phyloP scores from a whole-genome alignment of 2,329 filamentous ascomycete species.

The Penicillium palitans region DNA sequence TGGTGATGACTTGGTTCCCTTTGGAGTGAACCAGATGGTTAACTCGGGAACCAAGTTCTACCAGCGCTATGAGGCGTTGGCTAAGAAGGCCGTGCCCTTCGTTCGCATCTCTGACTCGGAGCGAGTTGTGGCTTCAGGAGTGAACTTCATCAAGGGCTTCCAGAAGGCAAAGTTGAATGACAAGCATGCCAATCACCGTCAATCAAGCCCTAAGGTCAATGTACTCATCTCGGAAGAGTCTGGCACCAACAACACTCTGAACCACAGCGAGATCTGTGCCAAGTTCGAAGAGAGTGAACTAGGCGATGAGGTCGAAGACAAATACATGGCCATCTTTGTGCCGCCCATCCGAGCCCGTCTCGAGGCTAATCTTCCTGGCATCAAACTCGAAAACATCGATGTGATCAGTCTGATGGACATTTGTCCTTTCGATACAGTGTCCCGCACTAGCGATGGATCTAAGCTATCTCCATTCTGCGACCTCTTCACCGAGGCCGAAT shows the following conservation, averaged over 20 bases:
- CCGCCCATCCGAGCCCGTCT: slow-evolving; percentile 68
- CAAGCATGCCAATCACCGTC: slow-evolving; percentile 39
- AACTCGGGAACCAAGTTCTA: slow-evolving; percentile 77
- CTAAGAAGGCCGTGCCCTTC: slow-evolving; percentile 62
- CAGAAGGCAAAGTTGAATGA: slow-evolving; percentile 56
- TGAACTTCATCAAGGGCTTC: slow-evolving; percentile 75
- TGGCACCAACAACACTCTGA: slow-evolving; percentile 76
- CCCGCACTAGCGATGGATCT: slow-evolving; percentile 51
- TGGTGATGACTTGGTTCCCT: slow-evolving; percentile 66
- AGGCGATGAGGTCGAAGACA: slow-evolving; percentile 49
- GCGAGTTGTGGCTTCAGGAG: slow-evolving; percentile 72
- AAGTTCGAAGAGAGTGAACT: slow-evolving; percentile 63
- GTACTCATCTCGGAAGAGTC: slow-evolving; percentile 66
- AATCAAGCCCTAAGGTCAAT: slow-evolving; percentile 59
- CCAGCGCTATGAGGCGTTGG: slow-evolving; percentile 66
- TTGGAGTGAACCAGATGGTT: slow-evolving; percentile 69
- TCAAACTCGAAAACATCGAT: slow-evolving; percentile 62
- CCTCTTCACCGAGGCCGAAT: slow-evolving; percentile 72
- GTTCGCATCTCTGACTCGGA: slow-evolving; percentile 68
- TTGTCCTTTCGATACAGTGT: slow-evolving; percentile 82
- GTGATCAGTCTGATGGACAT: slow-evolving; percentile 80
- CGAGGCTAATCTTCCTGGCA: slow-evolving; percentile 67
- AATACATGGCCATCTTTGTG: slow-evolving; percentile 65
- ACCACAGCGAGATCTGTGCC: slow-evolving; percentile 66
- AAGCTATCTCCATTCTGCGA: slow-evolving; percentile 69